Base-by-base conservation (phyloP, 1,139 yeast genomes). In the Pichia norvegensis region DNA sequence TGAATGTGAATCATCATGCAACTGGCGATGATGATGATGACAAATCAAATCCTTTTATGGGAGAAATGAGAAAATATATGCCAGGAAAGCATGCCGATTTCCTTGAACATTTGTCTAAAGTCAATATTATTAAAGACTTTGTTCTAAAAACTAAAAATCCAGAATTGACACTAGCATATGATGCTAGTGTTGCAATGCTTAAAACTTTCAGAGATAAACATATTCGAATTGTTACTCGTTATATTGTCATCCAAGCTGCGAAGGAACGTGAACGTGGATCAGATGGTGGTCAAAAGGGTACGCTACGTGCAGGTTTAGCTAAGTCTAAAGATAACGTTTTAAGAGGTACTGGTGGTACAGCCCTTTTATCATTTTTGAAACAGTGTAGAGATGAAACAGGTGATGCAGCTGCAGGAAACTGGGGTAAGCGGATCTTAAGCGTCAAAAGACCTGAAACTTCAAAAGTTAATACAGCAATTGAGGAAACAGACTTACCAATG, bases 351-450 rank as follows among this genome's bases (percentile, higher is more conserved):
- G 97, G 97, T 16, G 97, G 97, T 38, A 90, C 97, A 0, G 81
- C 95, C 0, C 72, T 90, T 56, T 76, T 90, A 51, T 96, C 96
- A 29, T 90, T 90, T 67, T 74, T 90, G 60, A 88, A 88, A 63
- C 97, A 90, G 64, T 90, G 96, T 55, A 78, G 97, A 63, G 97
- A 90, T 66, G 97, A 90, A 63, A 90, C 95, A 10, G 95, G 95
- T 37, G 92, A 83, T 57, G 79, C 88, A 8, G 95, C 95, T 23
- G 95, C 95, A 35, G 92, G 95, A 48, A 74, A 70, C 44, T 86
- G 95, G 96, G 95, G 95, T 63, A 78, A 78, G 58, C 72, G 92
- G 51, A 69, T 86, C 38, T 73, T 86, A 20, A 35, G 23, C 14
- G 37, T 35, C 9, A 35, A 35, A 20, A 35, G 25, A 20, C 11